Evolutionary conservation across 495 filamentous ascomycete genomes (phyloP).

Genomic region (Ascobolus immersus): DNA sequence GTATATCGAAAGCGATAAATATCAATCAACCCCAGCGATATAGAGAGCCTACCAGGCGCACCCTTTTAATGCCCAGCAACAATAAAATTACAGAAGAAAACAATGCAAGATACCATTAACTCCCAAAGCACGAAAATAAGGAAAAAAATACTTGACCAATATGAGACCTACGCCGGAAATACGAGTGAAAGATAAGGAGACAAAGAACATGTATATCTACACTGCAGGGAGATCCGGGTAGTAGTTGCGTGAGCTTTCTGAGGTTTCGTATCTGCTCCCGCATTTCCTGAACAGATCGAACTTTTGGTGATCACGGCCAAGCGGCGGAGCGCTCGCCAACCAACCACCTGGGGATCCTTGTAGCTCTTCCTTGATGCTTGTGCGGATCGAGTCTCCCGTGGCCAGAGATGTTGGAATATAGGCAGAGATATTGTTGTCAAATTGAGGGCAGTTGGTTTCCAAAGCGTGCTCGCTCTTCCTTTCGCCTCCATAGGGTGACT

Average conservation of each 20-base stretch:
- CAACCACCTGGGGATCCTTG: constrained; percentile 7
- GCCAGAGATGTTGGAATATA: constrained; percentile 14
- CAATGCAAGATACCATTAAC: not conserved
- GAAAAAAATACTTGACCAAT: not conserved
- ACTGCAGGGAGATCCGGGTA: constrained; percentile 15
- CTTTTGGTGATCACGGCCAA: constrained; percentile 11
- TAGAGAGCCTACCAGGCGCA: not conserved
- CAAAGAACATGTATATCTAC: constrained; percentile 3
- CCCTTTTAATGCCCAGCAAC: not conserved
- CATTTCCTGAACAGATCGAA: constrained; percentile 14
- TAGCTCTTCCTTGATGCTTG: constrained; percentile 14
- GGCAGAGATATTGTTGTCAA: constrained; percentile 14
- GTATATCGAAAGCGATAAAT: not conserved
- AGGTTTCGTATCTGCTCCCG: constrained; percentile 13
- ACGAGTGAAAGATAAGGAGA: constrained; percentile 1
- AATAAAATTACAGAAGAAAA: not conserved
- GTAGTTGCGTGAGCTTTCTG: constrained; percentile 16
- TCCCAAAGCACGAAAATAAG: constrained; percentile 4
- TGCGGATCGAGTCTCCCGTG: constrained; percentile 11
- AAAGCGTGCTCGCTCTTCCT: constrained; percentile 16
- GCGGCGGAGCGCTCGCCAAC: constrained; percentile 7
- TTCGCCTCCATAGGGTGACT: constrained; percentile 14
- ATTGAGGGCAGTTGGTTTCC: constrained; percentile 13
- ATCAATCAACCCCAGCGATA: not conserved
- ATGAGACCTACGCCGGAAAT: constrained; percentile 3